A percentile compares a stretch with the other conserved stretches of the same genome.
Conservation (phyloP, 139 green algal genomes). For the Micractinium conductrix region DNA sequence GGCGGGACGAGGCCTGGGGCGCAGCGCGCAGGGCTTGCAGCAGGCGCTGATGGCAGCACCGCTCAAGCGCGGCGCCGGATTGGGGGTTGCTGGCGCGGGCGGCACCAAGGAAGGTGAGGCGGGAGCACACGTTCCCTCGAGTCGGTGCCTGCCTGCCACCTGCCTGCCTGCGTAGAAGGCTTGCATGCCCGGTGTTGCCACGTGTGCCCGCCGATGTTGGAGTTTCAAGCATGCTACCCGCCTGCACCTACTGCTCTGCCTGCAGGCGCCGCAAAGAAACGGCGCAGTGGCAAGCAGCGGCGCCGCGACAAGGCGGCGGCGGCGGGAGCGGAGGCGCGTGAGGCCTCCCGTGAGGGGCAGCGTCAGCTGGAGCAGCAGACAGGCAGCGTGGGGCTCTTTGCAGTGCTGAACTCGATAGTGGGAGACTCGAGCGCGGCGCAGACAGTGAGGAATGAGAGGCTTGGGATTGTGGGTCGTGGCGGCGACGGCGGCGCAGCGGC, state of each 20-base stretch:
- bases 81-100: constrained; percentile 6
- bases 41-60: constrained; percentile 1
- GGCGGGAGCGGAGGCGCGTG: not conserved
- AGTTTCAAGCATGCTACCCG: no score
- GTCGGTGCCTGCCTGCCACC: no score
- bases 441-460: not conserved
- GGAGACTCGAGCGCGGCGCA: constrained; percentile 18
- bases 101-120: not conserved
- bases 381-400: constrained; percentile 32
- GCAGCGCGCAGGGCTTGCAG: constrained; percentile 14
- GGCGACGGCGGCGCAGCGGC: no score
- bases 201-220: not conserved
- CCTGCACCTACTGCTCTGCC: no score
- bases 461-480: not conserved
- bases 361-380: constrained; percentile 21
- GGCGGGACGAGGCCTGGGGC: constrained; percentile 17
- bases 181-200: not conserved
- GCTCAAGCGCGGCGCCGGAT: constrained; percentile 12
- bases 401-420: constrained; percentile 20
- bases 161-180: no score
- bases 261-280: no score
- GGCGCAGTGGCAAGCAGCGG: constrained; percentile 23
- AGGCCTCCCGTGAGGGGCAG: constrained; percentile 2
- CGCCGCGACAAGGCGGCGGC: not conserved
- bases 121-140: not conserved